phyloP scores from a whole-genome alignment of 306 rosid species.

The Spatholobus suberectus region DNA sequence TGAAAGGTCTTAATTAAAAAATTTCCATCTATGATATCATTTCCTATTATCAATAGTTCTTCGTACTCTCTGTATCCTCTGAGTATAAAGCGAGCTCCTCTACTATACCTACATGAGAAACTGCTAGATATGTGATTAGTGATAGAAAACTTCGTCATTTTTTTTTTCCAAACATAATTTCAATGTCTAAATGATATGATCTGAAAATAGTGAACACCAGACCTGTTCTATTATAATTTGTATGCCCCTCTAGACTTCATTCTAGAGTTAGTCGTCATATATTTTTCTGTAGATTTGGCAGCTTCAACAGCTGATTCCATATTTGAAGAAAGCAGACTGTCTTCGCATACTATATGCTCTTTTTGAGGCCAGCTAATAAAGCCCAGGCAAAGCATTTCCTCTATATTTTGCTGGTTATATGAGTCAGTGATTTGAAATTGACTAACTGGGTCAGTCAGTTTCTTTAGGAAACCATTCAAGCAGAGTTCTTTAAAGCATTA shows the following conservation, averaged over 20 bases:
- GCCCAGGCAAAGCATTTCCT: not conserved
- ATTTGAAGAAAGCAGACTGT: not conserved
- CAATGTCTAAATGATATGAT: not conserved
- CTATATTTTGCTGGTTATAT: not conserved
- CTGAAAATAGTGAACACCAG: slow-evolving; percentile 12
- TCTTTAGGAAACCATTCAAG: too few relatives aligned
- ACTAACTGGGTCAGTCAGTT: too few relatives aligned
- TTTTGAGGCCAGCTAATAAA: too few relatives aligned
- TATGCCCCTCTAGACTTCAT: not conserved
- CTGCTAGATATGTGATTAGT: slow-evolving; percentile 32
- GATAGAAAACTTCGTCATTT: not conserved
- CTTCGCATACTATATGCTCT: not conserved
- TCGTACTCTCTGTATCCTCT: slow-evolving; percentile 11
- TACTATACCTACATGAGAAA: not conserved
- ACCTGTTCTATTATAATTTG: not conserved
- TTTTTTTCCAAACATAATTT: not conserved
- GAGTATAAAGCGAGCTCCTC: not conserved
- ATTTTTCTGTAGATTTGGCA: not conserved
- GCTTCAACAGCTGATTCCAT: not conserved
- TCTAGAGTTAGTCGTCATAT: not conserved
- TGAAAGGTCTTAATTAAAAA: not conserved
- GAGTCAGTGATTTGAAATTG: too few relatives aligned
- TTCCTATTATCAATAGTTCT: slow-evolving; percentile 5
- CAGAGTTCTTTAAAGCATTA: too few relatives aligned
- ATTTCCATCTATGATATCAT: not conserved